Percentiles rank a stretch among this genome's conserved stretches.
Conservation (phyloP, 1,139 yeast genomes). For the Williopsis jadinii region DNA sequence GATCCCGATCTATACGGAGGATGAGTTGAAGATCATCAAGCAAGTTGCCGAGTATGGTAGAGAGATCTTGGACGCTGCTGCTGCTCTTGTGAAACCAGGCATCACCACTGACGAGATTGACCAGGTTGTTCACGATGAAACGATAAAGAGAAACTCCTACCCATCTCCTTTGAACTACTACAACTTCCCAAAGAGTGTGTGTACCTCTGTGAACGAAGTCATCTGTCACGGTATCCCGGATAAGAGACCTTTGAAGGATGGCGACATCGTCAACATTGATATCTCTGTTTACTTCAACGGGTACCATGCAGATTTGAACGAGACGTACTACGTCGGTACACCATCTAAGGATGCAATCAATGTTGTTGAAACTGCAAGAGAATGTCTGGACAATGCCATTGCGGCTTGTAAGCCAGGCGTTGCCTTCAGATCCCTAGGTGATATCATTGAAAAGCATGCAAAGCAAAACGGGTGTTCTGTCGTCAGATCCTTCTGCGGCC, state of each 20-base stretch:
- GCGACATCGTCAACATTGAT: slow-evolving; percentile 91
- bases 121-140: slow-evolving; percentile 77
- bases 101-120: slow-evolving; percentile 92
- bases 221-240: slow-evolving; percentile 99
- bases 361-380: slow-evolving; percentile 91
- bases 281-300: slow-evolving; percentile 83
- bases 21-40: slow-evolving; percentile 68
- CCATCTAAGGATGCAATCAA: slow-evolving; percentile 81
- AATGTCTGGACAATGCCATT: slow-evolving; percentile 79
- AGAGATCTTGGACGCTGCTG: slow-evolving; percentile 83
- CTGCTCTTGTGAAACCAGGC: slow-evolving; percentile 78
- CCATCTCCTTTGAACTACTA: slow-evolving; percentile 96
- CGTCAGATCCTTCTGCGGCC: slow-evolving; percentile 90
- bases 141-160: slow-evolving; percentile 82
- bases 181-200: slow-evolving; percentile 87
- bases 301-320: slow-evolving; percentile 90
- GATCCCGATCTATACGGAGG: slow-evolving; percentile 54
- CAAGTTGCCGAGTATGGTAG: slow-evolving; percentile 72
- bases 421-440: slow-evolving; percentile 82
- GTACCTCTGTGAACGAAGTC: slow-evolving; percentile 91
- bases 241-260: slow-evolving; percentile 75
- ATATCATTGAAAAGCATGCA: slow-evolving; percentile 84
- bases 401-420: slow-evolving; percentile 86
- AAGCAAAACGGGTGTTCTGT: slow-evolving; percentile 73
- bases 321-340: slow-evolving; percentile 95